Conservation (phyloP, 306 rosid genomes). For the Dalbergia cultrata region DNA sequence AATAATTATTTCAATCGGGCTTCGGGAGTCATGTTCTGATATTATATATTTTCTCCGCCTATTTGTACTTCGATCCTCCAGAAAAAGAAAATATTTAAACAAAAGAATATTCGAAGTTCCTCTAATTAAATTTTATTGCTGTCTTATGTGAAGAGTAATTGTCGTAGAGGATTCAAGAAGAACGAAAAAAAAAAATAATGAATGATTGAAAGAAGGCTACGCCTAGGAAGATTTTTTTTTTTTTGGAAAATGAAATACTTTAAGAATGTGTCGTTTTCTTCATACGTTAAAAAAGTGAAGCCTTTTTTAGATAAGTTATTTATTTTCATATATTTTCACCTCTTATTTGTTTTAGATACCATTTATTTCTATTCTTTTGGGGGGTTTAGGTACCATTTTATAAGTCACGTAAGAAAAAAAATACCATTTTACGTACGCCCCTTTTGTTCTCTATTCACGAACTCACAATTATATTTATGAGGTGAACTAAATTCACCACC, state of each 20-base stretch:
- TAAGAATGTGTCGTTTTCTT: not conserved
- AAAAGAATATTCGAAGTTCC: constrained; percentile 20
- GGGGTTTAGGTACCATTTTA: too few relatives aligned
- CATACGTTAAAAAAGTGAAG: not conserved
- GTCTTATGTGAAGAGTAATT: not conserved
- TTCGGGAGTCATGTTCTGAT: not conserved
- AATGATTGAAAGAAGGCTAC: not conserved
- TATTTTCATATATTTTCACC: not conserved
- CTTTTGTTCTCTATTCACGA: not conserved
- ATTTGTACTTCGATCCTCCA: constrained; percentile 17
- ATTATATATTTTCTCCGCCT: constrained; percentile 4
- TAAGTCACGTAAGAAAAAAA: too few relatives aligned
- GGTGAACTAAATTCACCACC: too few relatives aligned
- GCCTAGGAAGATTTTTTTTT: not conserved
- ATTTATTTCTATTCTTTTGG: too few relatives aligned
- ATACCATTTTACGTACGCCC: too few relatives aligned
- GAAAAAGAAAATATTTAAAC: not conserved
- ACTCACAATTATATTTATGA: not conserved
- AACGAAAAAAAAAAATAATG: not conserved
- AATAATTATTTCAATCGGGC: not conserved
- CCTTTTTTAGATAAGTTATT: not conserved
- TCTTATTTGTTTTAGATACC: too few relatives aligned
- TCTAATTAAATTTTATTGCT: constrained; percentile 11
- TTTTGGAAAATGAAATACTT: not conserved
- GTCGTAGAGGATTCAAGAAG: not conserved